Percentiles rank a stretch among this genome's conserved stretches.
These are phyloP conservation scores for Aegilops longissima DNA, from an alignment of 176 grass and related monocot species.

Conservation along the genomic window DNA sequence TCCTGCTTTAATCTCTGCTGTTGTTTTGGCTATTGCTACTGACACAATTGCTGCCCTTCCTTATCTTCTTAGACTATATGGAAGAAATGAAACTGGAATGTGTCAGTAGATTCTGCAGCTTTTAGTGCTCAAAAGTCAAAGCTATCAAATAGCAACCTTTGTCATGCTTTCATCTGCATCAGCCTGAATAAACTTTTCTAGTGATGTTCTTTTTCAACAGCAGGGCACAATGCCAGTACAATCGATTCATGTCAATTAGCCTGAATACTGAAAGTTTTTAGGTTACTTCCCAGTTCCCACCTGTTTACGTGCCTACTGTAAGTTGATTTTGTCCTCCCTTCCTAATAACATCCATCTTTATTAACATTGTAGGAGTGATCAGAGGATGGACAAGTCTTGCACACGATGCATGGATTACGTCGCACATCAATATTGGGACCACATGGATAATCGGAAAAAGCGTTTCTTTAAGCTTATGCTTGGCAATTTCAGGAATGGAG, in stretches of 20 bases:
- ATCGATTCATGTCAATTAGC: background rate
- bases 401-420: conserved; percentile 16
- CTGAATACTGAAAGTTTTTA: background rate
- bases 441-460: conserved; percentile 18
- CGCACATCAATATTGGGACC: conserved; percentile 32
- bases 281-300: background rate
- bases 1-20: background rate
- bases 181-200: background rate
- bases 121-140: conserved; percentile 8
- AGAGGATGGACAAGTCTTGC: background rate
- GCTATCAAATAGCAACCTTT: background rate
- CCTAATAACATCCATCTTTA: background rate
- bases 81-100: background rate
- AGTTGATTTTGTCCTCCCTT: background rate
- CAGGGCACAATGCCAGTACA: background rate
- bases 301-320: background rate
- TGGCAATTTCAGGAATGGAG: conserved; percentile 19
- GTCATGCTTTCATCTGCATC: background rate
- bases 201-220: background rate
- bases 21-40: background rate
- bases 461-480: conserved; percentile 41
- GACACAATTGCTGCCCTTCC: background rate
- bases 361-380: background rate
- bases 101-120: conserved; percentile 32
- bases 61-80: background rate